Percentiles rank a stretch among this genome's conserved stretches.
These are phyloP conservation scores for Phytophthora melonis DNA, from an alignment of 352 stramenopile species.

Conservation along the genomic window DNA sequence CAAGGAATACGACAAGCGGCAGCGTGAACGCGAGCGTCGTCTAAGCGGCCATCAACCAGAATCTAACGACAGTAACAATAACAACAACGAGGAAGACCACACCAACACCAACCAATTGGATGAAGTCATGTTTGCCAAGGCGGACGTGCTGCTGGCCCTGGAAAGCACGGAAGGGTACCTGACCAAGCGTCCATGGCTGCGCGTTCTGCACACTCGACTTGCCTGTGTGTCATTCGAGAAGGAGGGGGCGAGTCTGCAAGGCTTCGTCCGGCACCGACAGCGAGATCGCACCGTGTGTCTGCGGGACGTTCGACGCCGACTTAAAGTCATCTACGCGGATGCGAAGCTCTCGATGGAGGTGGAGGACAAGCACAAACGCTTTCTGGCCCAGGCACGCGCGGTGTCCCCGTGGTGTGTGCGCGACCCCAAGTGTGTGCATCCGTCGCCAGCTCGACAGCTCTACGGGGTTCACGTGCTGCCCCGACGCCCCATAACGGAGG, in stretches of 20 bases:
- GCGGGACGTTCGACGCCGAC: slow-evolving; percentile 30
- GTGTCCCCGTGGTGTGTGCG: slow-evolving; percentile 73
- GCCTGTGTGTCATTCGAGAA: slow-evolving; percentile 68
- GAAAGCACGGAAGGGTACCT: slow-evolving; percentile 54
- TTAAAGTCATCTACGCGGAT: slow-evolving; percentile 51
- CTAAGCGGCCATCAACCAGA: neutral
- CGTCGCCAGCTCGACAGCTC: slow-evolving; percentile 49
- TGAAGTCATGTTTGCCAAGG: slow-evolving; percentile 60
- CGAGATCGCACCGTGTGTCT: slow-evolving; percentile 56
- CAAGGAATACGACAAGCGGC: slow-evolving; percentile 35
- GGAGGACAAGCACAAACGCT: slow-evolving; percentile 52
- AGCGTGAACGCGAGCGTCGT: slow-evolving; percentile 20
- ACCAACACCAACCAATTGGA: slow-evolving; percentile 37
- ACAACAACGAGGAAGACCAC: neutral
- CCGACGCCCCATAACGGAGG: slow-evolving; percentile 46
- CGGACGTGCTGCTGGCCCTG: slow-evolving; percentile 59
- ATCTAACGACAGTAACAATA: neutral
- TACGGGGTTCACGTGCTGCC: slow-evolving; percentile 67
- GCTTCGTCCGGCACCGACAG: slow-evolving; percentile 62
- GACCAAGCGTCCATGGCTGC: slow-evolving; percentile 63
- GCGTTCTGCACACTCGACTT: slow-evolving; percentile 61
- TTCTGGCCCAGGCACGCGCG: slow-evolving; percentile 50
- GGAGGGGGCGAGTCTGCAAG: slow-evolving; percentile 53
- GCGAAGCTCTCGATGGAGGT: slow-evolving; percentile 35
- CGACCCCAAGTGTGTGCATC: slow-evolving; percentile 52